Evolutionary conservation across 164 flowering plant species (phyloP).

Genomic region (Stephania japonica): DNA sequence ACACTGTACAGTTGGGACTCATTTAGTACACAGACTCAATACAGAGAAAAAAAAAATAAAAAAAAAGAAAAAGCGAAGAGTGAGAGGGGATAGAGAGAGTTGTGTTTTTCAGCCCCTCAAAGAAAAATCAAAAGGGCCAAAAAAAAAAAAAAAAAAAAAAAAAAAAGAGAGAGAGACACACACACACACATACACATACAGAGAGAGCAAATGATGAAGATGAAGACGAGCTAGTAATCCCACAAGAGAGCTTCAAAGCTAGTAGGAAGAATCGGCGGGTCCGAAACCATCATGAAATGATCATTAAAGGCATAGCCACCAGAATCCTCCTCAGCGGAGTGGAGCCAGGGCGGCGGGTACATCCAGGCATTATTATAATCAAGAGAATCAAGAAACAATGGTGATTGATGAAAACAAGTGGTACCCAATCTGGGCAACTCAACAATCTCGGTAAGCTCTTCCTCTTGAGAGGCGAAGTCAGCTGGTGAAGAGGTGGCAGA

Average conservation of each 20-base stretch:
- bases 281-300: constrained; percentile 15
- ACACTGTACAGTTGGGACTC: constrained; percentile 23
- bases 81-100: neutral
- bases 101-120: constrained; percentile 21
- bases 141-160: neutral
- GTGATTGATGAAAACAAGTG: constrained; percentile 20
- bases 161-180: neutral
- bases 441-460: constrained; percentile 53
- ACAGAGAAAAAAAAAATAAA: constrained; percentile 1
- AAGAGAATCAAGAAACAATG: constrained; percentile 23
- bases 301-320: constrained; percentile 15
- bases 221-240: constrained; percentile 16
- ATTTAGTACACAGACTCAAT: constrained; percentile 7
- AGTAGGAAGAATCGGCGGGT: constrained; percentile 9
- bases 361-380: constrained; percentile 29
- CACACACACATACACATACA: neutral
- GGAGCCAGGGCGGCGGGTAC: constrained; percentile 36
- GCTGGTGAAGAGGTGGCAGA: constrained; percentile 24
- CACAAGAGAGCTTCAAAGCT: constrained; percentile 28
- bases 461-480: too few relatives aligned
- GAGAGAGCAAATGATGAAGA: neutral
- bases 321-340: constrained; percentile 23
- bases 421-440: constrained; percentile 51
- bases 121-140: constrained; percentile 29
- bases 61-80: neutral